Evolutionary conservation across 345 rosid species (phyloP), one percentile per base, ranked within the genome.

Genomic region (Pugionium cornutum): DNA sequence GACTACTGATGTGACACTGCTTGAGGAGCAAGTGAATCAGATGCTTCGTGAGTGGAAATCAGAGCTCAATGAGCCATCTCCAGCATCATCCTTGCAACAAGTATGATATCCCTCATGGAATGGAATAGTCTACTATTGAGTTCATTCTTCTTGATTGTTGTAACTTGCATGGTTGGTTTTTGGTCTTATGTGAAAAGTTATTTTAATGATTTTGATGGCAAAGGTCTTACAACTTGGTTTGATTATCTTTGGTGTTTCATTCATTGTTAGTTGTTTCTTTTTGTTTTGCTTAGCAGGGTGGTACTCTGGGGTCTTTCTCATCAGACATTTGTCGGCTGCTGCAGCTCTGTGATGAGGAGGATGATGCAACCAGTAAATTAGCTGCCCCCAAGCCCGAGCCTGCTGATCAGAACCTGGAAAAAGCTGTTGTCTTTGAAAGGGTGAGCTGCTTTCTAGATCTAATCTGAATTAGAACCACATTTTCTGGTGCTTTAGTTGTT

Each of bases 1-100:
- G 18, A n/a, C 5, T 4, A 28, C 76, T 40, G 96, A 95, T 75
- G 97, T 73, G 1, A 73, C 80, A 1, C 81, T 95, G 43, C 95
- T 95, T 4, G 99, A 89, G 80, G 99, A 95, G 80, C 99, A 89
- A 77, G 96, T 91, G 7, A 97, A 95, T 75, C 99, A 95, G 88
- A 95, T 91, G 99, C 97, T 95, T n/a, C 88, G 97, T 5, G 99
- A 95, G 57, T 95, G 99, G 99, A 95, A 95, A 76, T 65, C 97
- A 0, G 99, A 95, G 82, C 99, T 95, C 74, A 89, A 95, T 33
- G 97, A 95, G 75, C 96, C 99, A 3, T 91, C 99, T 73, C 96
- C 99, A 0, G 91, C 98, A 1, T 83, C 97, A 35, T 95, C 99
- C 59, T 66, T 91, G 88, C 99, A 91, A 77, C 99, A 95, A 75